These are phyloP conservation scores for Hibiscus trionum DNA, from an alignment of 345 rosid species.

Conservation along the genomic window DNA sequence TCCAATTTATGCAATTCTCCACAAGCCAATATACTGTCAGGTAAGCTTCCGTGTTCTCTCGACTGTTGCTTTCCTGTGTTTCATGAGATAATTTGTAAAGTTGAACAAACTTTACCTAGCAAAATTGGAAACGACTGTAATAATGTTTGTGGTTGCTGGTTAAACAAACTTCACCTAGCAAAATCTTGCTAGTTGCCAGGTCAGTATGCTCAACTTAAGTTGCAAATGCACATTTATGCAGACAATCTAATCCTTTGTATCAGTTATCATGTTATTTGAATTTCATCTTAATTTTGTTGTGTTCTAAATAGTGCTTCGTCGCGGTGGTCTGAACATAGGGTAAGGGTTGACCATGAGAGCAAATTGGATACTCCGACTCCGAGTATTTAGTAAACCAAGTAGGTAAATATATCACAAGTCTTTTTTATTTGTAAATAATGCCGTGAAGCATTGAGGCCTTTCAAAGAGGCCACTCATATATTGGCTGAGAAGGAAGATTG, in stretches of 20 bases:
- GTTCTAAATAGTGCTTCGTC: conserved; percentile 64
- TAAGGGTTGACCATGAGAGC: background rate
- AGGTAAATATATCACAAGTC: background rate
- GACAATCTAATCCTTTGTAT: background rate
- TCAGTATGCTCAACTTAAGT: background rate
- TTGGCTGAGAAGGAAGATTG: conserved; percentile 80
- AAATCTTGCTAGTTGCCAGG: background rate
- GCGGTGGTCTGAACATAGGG: conserved; percentile 67
- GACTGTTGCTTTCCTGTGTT: background rate
- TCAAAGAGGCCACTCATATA: conserved; percentile 54
- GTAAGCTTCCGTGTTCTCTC: conserved; percentile 25
- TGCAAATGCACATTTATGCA: background rate
- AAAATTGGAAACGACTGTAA: background rate
- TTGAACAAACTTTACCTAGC: background rate
- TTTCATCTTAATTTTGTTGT: background rate
- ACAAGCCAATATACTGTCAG: conserved; percentile 84
- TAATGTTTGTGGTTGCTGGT: background rate
- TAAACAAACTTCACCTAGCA: background rate
- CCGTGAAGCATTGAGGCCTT: conserved; percentile 55
- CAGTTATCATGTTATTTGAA: background rate
- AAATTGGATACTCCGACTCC: background rate
- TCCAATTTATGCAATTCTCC: conserved; percentile 68
- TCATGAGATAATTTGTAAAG: background rate
- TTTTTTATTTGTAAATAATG: background rate
- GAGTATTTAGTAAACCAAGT: background rate